A percentile compares a stretch with the other conserved stretches of the same genome.
Conservation (phyloP, 208 protist genomes). For the Dictyostelium gargantuum region DNA sequence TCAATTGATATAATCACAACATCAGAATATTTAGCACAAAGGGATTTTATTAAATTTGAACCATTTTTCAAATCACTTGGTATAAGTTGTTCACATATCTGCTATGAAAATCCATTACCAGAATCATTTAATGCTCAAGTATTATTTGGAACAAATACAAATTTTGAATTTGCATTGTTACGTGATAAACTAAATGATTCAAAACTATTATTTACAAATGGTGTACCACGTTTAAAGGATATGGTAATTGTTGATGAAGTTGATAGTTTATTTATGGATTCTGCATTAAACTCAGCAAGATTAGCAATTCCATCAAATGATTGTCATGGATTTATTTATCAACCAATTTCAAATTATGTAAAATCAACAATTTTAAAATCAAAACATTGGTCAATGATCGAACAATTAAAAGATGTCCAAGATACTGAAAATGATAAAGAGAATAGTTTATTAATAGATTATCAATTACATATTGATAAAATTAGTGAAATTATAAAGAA, state of each 20-base stretch:
- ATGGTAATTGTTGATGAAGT: slow-evolving; percentile 3
- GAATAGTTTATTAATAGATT: neutral
- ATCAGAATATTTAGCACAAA: neutral
- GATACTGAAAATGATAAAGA: neutral
- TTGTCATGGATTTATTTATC: slow-evolving; percentile 4
- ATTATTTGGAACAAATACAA: neutral
- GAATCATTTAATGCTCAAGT: neutral
- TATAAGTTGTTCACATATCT: neutral
- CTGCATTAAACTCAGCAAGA: neutral
- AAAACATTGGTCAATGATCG: no score
- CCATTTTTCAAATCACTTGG: neutral
- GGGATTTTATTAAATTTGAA: neutral
- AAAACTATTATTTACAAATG: neutral
- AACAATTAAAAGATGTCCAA: neutral
- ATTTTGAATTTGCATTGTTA: neutral
- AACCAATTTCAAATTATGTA: slow-evolving; percentile 9
- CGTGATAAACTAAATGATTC: neutral
- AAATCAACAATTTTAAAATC: neutral
- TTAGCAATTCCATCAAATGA: neutral
- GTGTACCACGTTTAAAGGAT: neutral
- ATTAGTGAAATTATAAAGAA: neutral
- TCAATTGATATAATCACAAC: neutral
- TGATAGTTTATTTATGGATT: slow-evolving; percentile 10
- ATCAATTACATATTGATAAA: neutral
- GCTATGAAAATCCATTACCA: neutral